Evolutionary conservation across 495 filamentous ascomycete species (phyloP), one percentile per base, ranked within the genome.

Genomic region (Lasiosphaeria hispida): DNA sequence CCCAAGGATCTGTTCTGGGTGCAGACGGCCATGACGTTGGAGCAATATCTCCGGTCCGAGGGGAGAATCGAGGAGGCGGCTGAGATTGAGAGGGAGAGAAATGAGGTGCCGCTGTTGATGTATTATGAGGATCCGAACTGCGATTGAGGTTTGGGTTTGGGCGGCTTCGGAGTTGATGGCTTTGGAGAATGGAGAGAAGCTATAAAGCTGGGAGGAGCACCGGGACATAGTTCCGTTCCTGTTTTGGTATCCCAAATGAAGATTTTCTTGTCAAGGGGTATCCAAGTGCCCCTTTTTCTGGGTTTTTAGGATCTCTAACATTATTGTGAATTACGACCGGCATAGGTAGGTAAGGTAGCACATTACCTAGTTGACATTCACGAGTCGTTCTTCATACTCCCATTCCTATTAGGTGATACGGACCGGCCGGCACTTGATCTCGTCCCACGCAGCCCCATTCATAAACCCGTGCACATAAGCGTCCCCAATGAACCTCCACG

Each of bases 1-100:
- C 45, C 49, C 14, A 65, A 39, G 42, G 69, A 71, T 56, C 8
- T 33, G 50, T 72, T 72, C 44, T 72, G 69, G 69, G 1, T 57
- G 35, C 69, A 70, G 60, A 72, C 65, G 2, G 52, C 69, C 4
- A 7, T 36, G 37, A 10, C 55, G 34, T 15, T 72, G 6, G 63
- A 68, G 55, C 45, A 59, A 23, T 60, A 63, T 51, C 17, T 72
- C 3, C 38, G 64, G 9, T 39, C 30, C 0, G 58, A 61, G 42
- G 66, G 66, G 19, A 43, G 35, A 6, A 10, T 49, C 10, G 60
- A 53, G 7, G 61, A 65, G 57, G 68, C 68, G 8, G 55, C 67
- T 11, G 49, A 19, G 7, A 58, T 70, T 17, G n/a, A 13, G 57
- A 34, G 44, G 43, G 55, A 60, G 52, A 59, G 55, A 33, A 11